Conservation (phyloP, 345 rosid genomes). For the Brassica carinata region DNA sequence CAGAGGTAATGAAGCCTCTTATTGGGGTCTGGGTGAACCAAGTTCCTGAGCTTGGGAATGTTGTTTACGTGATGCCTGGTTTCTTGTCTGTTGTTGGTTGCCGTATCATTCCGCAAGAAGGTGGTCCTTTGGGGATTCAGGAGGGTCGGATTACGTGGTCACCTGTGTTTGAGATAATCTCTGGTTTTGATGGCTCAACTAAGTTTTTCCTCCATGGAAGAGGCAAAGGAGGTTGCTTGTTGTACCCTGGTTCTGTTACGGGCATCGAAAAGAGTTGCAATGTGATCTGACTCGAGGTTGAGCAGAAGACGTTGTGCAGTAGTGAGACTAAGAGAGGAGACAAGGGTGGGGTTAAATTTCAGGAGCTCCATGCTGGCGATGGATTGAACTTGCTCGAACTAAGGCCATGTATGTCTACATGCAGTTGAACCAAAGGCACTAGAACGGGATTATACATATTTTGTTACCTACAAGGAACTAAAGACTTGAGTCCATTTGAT, state of each 20-base stretch:
- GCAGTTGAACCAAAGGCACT: not conserved
- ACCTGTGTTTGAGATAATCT: not conserved
- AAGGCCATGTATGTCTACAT: conserved; percentile 44
- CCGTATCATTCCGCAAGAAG: not conserved
- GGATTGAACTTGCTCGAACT: conserved; percentile 50
- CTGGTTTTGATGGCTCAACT: not conserved
- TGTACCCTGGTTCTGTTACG: conserved; percentile 62
- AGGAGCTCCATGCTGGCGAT: conserved; percentile 54
- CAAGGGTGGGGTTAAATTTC: conserved; percentile 48
- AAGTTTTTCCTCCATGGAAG: not conserved
- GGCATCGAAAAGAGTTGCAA: conserved; percentile 62
- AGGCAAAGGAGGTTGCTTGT: not conserved
- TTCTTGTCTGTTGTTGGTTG: not conserved
- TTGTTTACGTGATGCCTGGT: not conserved
- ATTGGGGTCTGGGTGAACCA: conserved; percentile 88
- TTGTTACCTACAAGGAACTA: no score
- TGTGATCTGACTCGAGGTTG: conserved; percentile 75
- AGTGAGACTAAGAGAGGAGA: no score
- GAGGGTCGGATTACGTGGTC: not conserved
- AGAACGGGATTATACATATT: no score
- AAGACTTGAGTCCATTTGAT: no score
- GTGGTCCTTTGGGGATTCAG: not conserved
- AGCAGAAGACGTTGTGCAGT: conserved; percentile 42
- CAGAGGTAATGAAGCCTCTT: conserved; percentile 60
- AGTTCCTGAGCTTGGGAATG: not conserved